phyloP scores from a whole-genome alignment of 2,329 filamentous ascomycete genomes.

The Colletotrichum paranaense region DNA sequence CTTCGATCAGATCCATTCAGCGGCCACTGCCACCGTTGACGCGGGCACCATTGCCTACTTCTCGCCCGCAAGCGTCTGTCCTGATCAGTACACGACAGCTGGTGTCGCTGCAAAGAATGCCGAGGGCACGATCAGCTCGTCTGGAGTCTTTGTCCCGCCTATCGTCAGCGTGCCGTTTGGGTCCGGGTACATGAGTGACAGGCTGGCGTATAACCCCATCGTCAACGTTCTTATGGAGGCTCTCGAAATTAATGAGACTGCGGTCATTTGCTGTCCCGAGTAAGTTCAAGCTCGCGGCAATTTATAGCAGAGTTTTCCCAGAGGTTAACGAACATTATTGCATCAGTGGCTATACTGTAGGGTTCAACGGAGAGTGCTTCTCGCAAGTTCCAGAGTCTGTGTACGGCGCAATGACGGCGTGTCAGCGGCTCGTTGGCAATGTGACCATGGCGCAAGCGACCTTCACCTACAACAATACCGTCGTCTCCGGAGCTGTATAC shows the following conservation, averaged over 20 bases:
- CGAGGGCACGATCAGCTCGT: constrained; percentile 15
- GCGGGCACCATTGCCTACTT: constrained; percentile 34
- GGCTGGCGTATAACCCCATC: neutral
- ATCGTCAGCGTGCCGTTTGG: neutral
- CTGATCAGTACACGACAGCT: constrained; percentile 40
- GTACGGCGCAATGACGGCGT: neutral
- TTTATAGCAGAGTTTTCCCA: fast-evolving
- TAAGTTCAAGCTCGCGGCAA: neutral
- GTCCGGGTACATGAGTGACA: neutral
- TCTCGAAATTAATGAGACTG: constrained; percentile 1
- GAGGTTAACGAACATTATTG: fast-evolving
- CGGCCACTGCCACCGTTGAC: neutral
- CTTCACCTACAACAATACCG: constrained; percentile 19
- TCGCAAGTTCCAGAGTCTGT: neutral
- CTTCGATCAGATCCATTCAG: constrained; percentile 19
- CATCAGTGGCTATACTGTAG: neutral
- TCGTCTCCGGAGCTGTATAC: neutral
- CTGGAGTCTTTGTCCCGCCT: constrained; percentile 5
- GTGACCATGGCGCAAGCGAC: neutral
- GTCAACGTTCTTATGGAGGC: constrained; percentile 21
- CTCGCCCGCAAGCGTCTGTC: constrained; percentile 41
- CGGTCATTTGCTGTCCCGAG: constrained; percentile 13
- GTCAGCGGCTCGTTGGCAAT: neutral
- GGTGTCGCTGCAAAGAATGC: constrained; percentile 27
- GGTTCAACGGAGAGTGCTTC: constrained; percentile 1